Evolutionary conservation across 129 eudicot species (phyloP), one percentile per base, ranked within the genome.

Genomic region (Gnaphalium uliginosum): DNA sequence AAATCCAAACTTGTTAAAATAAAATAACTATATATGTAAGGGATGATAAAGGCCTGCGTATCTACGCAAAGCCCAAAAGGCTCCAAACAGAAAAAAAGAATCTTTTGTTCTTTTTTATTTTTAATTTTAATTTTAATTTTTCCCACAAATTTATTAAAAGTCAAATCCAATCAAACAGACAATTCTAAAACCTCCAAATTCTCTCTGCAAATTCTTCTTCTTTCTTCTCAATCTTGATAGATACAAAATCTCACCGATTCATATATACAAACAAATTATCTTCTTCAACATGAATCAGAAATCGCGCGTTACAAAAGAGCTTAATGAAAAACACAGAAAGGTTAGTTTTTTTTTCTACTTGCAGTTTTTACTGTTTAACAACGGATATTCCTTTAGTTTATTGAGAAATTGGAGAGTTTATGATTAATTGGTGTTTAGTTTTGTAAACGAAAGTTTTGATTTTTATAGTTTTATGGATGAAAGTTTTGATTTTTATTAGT

Each of bases 281-380:
- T 22, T 22, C 24, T 56, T 54, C 24, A 18, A 56, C 22, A 89
- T 89, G 90, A 89, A 86, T 59, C 72, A 73, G 13, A 89, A 89
- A 72, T 68, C 95, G 33, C 78, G 83, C 13, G 87, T 89, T 50
- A 69, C 85, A 27, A 89, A 89, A 74, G 89, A 84, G 82, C 90
- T 89, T 58, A 72, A 84, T 73, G 86, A 87, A 46, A 89, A 82
- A 74, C 95, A 89, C 75, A 48, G 81, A 68, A 86, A 82, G 95
- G 95, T 89, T 66, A 4, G 50, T 3, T 74, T 78, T 78, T 39
- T 14, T 4, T 39, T 22, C 18, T 21, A 19, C 23, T 22, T 11
- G 32, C 24, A 65, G 14, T 4, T 67, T 64, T 19, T 54, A 26
- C 33, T 30, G 29, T 75, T 76, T 71, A 10, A 24, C 68, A 35